Evolutionary conservation across 495 filamentous ascomycete species (phyloP), one percentile per base, ranked within the genome.

Genomic region (Aspergillus wentii): DNA sequence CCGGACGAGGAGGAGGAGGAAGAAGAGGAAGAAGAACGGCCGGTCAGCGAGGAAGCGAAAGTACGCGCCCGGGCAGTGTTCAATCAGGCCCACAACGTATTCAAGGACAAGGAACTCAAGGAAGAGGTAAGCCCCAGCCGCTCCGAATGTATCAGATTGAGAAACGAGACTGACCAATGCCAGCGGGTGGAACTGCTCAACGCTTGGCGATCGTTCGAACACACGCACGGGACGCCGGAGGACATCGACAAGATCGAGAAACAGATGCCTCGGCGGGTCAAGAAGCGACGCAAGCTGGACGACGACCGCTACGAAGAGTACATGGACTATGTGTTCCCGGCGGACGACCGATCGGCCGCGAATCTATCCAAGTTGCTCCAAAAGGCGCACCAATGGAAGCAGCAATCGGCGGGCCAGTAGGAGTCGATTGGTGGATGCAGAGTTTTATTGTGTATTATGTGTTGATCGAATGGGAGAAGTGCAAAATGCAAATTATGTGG

Each of bases 231-330:
- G 19, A 71, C 78, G 5, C 61, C 72, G 27, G 81, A 83, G 48
- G 88, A 95, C 44, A 74, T 86, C 45, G 85, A 90, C 40, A 84
- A 82, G 53, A 82, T 98, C 40, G 83, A 90, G 59, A 82, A 80
- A 52, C 86, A 94, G 70, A 94, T 95, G 88, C 94, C 94, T 19
- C 74, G 88, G 33, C 83, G 80, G 58, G 85, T 87, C 60, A 98
- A 95, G 81, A 92, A 92, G 76, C 77, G 89, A 50, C 81, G 92
- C 61, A 90, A 82, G 78, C 56, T 96, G 64, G 90, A 94, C 57
- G 90, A 96, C 66, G 91, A 94, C 57, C 82, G 78, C 14, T 96
- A 87, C 71, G 92, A 98, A 75, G 92, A 98, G 66, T 98, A 95
- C 60, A 78, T 91, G 71, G 92, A 97, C 60, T 96, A 91, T 56